Evolutionary conservation across 2,329 filamentous ascomycete genomes (phyloP).

Genomic region (Aspergillus hiratsukae): DNA sequence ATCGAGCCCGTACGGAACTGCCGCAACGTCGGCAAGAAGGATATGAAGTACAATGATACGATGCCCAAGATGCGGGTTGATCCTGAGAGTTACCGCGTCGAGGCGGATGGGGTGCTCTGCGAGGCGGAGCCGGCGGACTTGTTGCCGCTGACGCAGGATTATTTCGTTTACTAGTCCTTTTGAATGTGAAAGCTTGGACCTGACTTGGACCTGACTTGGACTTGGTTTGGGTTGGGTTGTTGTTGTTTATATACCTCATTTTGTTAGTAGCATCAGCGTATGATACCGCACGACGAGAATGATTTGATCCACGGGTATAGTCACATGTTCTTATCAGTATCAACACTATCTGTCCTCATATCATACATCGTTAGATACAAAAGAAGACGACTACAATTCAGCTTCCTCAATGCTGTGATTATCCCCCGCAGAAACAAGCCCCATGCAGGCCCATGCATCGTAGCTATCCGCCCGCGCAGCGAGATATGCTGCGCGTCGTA

Average conservation of each 20-base stretch:
- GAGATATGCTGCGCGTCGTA: conserved; percentile 34
- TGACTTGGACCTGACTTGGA: not conserved
- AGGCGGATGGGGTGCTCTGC: conserved; percentile 74
- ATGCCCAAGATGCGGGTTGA: conserved; percentile 89
- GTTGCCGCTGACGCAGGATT: conserved; percentile 69
- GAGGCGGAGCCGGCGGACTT: conserved; percentile 65
- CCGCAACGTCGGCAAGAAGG: conserved; percentile 68
- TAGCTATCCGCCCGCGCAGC: conserved; percentile 40
- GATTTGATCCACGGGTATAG: not conserved
- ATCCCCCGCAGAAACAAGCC: conserved; percentile 41
- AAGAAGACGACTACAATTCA: conserved; percentile 30
- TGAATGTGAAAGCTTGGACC: too few species aligned
- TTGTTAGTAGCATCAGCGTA: not conserved
- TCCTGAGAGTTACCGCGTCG: conserved; percentile 80
- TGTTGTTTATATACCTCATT: not conserved
- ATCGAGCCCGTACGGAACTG: conserved; percentile 76
- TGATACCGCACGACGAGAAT: not conserved
- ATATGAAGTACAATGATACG: conserved; percentile 85
- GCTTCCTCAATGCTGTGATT: conserved; percentile 41
- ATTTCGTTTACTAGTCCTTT: conserved; percentile 15
- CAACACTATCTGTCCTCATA: too few species aligned
- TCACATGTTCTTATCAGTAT: not conserved
- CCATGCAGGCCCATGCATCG: conserved; percentile 39
- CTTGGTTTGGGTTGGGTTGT: not conserved
- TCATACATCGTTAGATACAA: not conserved